Conservation (phyloP, 1,284 basidiomycete species). For the Apiotrichum sp. region DNA sequence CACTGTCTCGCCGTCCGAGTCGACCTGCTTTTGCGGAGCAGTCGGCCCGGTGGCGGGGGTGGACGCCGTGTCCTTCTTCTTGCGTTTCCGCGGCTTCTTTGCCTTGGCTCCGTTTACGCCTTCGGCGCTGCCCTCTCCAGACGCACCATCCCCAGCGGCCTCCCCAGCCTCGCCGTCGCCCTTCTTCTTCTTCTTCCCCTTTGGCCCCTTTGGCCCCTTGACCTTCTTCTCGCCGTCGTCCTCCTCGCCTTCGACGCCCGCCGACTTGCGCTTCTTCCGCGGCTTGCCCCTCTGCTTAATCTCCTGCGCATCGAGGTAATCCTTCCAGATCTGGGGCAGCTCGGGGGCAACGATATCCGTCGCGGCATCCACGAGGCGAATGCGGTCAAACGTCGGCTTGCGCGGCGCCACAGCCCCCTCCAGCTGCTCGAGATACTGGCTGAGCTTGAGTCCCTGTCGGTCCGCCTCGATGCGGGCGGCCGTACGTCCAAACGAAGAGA, state of each 20-base stretch:
- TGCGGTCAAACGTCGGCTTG: constrained; percentile 25
- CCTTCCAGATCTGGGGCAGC: constrained; percentile 17
- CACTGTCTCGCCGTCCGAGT: constrained; percentile 40
- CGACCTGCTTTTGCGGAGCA: constrained; percentile 23
- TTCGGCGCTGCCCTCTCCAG: no score
- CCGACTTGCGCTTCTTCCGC: background rate
- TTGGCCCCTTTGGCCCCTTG: background rate
- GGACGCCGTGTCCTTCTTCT: background rate
- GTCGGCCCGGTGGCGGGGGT: background rate
- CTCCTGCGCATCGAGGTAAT: constrained; percentile 4
- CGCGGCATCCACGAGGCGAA: constrained; percentile 29
- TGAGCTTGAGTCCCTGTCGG: constrained; percentile 20
- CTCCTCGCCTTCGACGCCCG: background rate
- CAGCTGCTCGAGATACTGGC: constrained; percentile 25
- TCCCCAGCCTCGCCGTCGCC: background rate
- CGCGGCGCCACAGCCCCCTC: background rate
- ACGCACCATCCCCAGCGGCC: background rate
- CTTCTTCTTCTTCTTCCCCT: background rate
- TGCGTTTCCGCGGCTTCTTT: background rate
- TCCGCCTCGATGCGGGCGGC: background rate
- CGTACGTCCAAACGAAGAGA: background rate
- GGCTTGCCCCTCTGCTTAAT: background rate
- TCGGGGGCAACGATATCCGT: constrained; percentile 28
- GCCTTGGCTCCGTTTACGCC: no score
- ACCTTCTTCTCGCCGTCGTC: no score